Base-by-base conservation (phyloP, 805 yeast species). In the Priceomyces castillae region DNA sequence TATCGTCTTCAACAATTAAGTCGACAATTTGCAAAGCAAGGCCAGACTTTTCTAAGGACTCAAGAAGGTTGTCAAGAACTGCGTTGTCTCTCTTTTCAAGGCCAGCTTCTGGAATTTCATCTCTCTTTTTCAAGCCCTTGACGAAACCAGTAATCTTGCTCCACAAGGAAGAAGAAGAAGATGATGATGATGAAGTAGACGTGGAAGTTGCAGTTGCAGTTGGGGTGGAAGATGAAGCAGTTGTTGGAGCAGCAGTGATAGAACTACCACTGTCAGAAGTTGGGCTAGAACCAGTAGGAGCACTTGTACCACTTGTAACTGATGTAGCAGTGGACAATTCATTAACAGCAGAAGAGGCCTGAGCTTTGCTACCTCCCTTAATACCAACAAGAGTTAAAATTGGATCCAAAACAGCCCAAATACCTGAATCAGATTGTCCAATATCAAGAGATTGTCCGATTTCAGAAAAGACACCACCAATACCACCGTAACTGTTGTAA, bases 31-130 rank as follows among this genome's bases (percentile, higher is more conserved):
- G 58, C 49, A 57, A 45, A 4, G 58, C 67, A 42, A 62, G 53
- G 1, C 67, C 67, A 3, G 65, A 60, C 23, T 52, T 47, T 5
- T 48, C 62, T 43, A 62, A 56, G 10, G 65, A 58, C 14, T 61
- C 63, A 39, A 59, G 46, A 12, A 61, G 46, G 30, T 60, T 54
- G 36, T 55, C 42, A 10, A 62, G 42, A 10, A 61, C 46, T 23
- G 44, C 49, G 31, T 53, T 46, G 11, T 55, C 57, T 44, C 56
- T 47, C 39, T 50, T 52, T 14, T 43, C 37, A 14, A 42, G 20
- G 7, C 19, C 42, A 18, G 7, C 25, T 34, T 41, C 48, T 6
- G 31, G 22, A n/a, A 31, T 44, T 3, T 25, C 41, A 15, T 37
- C 37, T 34, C 37, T 34, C 23, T 18, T 20, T 7, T 6, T 14